These are phyloP conservation scores for Cornus suecica DNA, from an alignment of 148 eudicot genomes.

Conservation along the genomic window DNA sequence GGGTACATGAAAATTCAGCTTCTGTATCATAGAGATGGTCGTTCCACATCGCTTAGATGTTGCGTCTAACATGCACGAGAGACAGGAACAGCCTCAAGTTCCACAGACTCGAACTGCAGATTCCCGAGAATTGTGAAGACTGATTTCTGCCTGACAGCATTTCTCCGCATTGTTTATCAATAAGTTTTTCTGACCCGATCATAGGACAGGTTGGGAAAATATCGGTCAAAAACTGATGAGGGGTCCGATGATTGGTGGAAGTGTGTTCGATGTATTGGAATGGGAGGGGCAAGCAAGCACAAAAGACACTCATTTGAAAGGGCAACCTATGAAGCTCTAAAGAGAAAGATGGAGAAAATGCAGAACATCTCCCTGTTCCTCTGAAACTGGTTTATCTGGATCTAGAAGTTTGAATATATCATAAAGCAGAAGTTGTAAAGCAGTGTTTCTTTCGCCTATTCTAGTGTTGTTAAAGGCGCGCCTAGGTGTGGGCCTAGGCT, in stretches of 20 bases:
- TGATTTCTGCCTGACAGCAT: constrained; percentile 40
- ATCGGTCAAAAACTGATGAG: constrained; percentile 23
- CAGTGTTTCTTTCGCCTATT: constrained; percentile 26
- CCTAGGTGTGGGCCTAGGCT: too few relatives aligned
- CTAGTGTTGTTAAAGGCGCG: too few relatives aligned
- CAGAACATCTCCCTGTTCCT: constrained; percentile 46
- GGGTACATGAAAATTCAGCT: constrained; percentile 51
- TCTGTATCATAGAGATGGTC: constrained; percentile 53
- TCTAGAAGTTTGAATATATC: constrained; percentile 25
- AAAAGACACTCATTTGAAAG: constrained; percentile 22
- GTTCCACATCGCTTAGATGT: constrained; percentile 56
- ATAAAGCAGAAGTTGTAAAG: constrained; percentile 68
- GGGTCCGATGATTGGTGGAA: constrained; percentile 54
- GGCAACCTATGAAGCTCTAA: constrained; percentile 34
- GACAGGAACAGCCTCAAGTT: constrained; percentile 21
- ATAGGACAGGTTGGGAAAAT: constrained; percentile 43
- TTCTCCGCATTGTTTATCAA: constrained; percentile 39
- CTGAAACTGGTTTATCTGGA: constrained; percentile 37
- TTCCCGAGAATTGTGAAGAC: constrained; percentile 39
- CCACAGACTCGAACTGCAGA: constrained; percentile 25
- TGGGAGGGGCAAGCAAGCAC: constrained; percentile 23
- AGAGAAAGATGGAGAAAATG: constrained; percentile 47
- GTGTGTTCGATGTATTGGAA: constrained; percentile 67
- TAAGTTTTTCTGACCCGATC: constrained; percentile 48
- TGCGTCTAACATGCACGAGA: constrained; percentile 36